phyloP scores from a whole-genome alignment of 192 early-diverging fungal genomes.

The Coemansia sp. region DNA sequence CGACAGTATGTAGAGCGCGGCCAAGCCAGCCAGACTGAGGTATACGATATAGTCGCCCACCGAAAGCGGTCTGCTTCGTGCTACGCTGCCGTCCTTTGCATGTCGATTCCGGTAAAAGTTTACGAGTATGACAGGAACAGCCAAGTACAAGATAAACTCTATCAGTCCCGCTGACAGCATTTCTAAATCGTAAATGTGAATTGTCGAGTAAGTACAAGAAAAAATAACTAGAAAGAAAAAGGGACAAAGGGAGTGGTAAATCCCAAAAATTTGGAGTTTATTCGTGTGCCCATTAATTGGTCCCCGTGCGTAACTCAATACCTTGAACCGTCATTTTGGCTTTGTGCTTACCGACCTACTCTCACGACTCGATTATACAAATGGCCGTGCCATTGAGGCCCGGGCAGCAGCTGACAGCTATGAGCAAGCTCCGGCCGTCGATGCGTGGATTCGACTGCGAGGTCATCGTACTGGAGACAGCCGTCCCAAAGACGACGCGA shows the following conservation, averaged over 20 bases:
- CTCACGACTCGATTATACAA: not conserved
- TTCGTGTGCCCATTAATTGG: not conserved
- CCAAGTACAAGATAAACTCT: conserved; percentile 35
- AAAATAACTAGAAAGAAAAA: conserved; percentile 1
- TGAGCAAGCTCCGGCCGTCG: conserved; percentile 55
- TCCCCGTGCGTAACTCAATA: not conserved
- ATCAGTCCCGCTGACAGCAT: conserved; percentile 38
- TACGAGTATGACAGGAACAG: conserved; percentile 33
- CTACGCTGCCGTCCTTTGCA: conserved; percentile 16
- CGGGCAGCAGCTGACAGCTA: conserved; percentile 42
- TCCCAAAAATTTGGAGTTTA: not conserved
- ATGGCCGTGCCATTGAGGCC: conserved; percentile 38
- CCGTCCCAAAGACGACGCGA: conserved; percentile 49
- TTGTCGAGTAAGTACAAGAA: not conserved
- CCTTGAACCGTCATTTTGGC: not conserved
- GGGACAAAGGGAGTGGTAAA: not conserved
- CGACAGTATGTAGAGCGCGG: conserved; percentile 17
- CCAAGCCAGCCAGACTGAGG: conserved; percentile 10
- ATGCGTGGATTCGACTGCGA: conserved; percentile 64
- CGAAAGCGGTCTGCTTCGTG: conserved; percentile 14
- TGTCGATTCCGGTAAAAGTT: conserved; percentile 25
- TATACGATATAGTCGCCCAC: conserved; percentile 27
- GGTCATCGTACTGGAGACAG: conserved; percentile 62
- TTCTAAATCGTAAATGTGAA: not conserved
- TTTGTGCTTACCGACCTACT: not conserved